Conservation (phyloP, 352 stramenopile genomes). For the Phytophthora melonis region DNA sequence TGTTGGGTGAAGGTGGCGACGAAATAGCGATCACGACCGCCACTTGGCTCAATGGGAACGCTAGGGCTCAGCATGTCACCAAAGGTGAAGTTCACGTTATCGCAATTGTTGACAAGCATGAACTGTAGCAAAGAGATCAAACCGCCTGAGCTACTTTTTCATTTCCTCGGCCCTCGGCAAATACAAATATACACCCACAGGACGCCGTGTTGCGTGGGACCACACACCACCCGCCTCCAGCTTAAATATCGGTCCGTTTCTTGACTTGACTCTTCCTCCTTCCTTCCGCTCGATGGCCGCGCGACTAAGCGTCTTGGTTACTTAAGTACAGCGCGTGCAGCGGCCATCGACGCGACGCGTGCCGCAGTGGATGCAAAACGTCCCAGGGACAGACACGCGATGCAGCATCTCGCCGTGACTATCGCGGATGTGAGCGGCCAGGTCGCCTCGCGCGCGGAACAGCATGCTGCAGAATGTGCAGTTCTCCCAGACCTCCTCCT, state of each 20-base stretch:
- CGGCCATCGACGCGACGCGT: slow-evolving; percentile 47
- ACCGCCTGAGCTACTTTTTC: slow-evolving; percentile 16
- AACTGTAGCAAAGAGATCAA: background rate
- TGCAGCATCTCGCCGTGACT: slow-evolving; percentile 65
- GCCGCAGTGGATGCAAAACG: slow-evolving; percentile 64
- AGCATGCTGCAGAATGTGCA: slow-evolving; percentile 63
- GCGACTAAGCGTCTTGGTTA: slow-evolving; percentile 20
- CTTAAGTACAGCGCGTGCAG: slow-evolving; percentile 50
- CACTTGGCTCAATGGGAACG: slow-evolving; percentile 22
- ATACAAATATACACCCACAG: slow-evolving; percentile 38
- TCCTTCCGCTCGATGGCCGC: background rate
- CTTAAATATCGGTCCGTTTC: slow-evolving; percentile 41
- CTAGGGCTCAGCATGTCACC: slow-evolving; percentile 14
- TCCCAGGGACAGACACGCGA: slow-evolving; percentile 52
- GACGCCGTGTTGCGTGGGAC: background rate
- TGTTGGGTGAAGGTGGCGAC: slow-evolving; percentile 31
- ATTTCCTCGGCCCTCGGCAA: slow-evolving; percentile 28
- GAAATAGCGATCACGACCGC: slow-evolving; percentile 12
- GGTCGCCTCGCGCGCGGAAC: slow-evolving; percentile 45
- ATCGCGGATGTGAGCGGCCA: slow-evolving; percentile 66
- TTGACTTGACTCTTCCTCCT: slow-evolving; percentile 1
- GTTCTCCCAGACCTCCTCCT: slow-evolving; percentile 55
- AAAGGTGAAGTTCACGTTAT: background rate
- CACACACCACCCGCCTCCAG: slow-evolving; percentile 1
- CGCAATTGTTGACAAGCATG: slow-evolving; percentile 26